phyloP scores from a whole-genome alignment of 208 protist species.

The Naegleria lovaniensis region DNA sequence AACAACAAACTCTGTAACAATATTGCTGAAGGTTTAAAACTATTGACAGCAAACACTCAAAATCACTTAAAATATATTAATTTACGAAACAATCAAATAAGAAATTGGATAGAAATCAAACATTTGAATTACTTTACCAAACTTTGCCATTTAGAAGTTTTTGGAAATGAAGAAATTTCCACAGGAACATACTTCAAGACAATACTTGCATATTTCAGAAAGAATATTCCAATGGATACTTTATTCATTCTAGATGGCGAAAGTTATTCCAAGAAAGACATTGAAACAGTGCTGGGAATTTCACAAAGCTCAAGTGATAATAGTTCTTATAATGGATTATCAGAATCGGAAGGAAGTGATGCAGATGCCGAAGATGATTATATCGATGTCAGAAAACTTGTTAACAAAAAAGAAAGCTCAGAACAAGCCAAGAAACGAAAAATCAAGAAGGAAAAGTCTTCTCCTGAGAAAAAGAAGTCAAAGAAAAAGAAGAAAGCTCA shows the following conservation, averaged over 20 bases:
- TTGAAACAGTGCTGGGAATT: neutral
- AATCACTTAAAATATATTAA: neutral
- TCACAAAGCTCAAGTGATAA: neutral
- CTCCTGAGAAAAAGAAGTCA: neutral
- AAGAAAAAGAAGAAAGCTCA: neutral
- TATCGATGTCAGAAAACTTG: neutral
- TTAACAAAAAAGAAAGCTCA: neutral
- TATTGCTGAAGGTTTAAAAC: neutral
- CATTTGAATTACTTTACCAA: neutral
- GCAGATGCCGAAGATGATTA: neutral
- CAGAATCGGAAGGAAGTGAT: neutral
- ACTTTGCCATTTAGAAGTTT: neutral
- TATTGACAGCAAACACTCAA: neutral
- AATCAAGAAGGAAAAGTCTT: neutral
- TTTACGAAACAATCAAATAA: neutral
- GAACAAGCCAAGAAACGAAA: neutral
- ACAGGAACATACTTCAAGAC: neutral
- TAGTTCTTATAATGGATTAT: neutral
- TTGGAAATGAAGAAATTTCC: neutral
- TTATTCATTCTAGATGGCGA: neutral
- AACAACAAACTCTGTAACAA: neutral
- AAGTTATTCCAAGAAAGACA: neutral
- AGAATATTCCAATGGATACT: neutral
- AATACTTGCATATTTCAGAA: neutral
- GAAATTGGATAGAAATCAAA: neutral